Evolutionary conservation across 2,329 filamentous ascomycete species (phyloP), one percentile per base, ranked within the genome.

Genomic region (Cordyceps tenuipes): DNA sequence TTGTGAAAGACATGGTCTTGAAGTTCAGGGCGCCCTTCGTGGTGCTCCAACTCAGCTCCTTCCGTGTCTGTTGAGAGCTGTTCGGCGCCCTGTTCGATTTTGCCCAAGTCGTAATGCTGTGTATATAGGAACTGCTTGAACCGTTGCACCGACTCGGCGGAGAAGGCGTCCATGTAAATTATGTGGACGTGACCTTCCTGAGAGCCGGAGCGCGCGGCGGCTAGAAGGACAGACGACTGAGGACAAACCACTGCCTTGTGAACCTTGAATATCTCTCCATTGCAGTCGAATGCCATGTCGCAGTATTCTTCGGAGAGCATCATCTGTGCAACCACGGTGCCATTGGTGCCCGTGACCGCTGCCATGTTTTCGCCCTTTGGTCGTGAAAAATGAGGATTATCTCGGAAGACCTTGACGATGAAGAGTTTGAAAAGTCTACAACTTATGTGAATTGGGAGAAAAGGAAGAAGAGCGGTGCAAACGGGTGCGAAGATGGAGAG

Each of bases 171-270:
- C 56, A 59, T 59, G 48, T 13, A 21, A 1, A 59, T 8, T 5
- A 5, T 47, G 26, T 5, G 3, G 12, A 1, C 31, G 19, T 43
- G 15, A 1, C 31, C 26, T 19, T 21, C 44, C 46, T 43, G 19
- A 19, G 46, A 59, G n/a, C 29, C 36, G 2, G 56, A 19, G 2
- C 9, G 31, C 13, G 52, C 0, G n/a, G 48, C 48, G 8, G 39
- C 48, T 9, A 17, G 36, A 36, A 59, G 52, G 0, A 59, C 56
- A 3, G 39, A 23, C 1, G 48, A 59, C 9, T 52, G 56, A 5
- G 48, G 29, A 2, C 48, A 52, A 23, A 59, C 56, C 4, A 59
- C 48, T 1, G 15, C 39, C 34, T 61, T 57, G 57, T 65, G 63
- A 15, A 60, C 61, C 23, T 56, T 57, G n/a, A 58, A 52, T 2